Evolutionary conservation across 345 rosid species (phyloP).

Genomic region (Anastatica hierochuntica): DNA sequence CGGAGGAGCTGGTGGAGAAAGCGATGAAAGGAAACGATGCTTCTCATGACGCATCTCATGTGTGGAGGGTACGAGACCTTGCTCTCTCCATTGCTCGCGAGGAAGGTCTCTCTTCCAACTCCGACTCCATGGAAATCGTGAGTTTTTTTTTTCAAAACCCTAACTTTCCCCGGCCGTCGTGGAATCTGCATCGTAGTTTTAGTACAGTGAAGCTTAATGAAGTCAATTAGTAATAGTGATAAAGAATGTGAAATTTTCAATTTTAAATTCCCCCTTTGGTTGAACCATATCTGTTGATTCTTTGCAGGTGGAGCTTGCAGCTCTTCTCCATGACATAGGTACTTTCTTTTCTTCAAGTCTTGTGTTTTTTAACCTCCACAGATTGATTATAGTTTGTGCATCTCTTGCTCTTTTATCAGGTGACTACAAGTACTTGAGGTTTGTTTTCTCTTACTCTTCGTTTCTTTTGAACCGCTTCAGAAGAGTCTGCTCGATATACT

Average conservation of each 20-base stretch:
- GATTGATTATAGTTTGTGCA: not conserved
- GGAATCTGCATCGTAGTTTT: not conserved
- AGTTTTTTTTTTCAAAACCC: slow-evolving; percentile 5
- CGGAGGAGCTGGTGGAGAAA: slow-evolving; percentile 51
- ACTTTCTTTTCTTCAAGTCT: not conserved
- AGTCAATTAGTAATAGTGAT: not conserved
- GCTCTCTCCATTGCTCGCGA: slow-evolving; percentile 74
- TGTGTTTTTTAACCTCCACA: not conserved
- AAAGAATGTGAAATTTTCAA: not conserved
- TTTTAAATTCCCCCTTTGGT: no score
- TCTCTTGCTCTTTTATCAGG: slow-evolving; percentile 34
- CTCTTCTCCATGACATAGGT: slow-evolving; percentile 89
- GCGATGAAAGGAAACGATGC: slow-evolving; percentile 74
- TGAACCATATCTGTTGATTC: no score
- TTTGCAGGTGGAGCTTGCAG: slow-evolving; percentile 72
- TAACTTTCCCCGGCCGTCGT: not conserved
- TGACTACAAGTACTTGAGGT: slow-evolving; percentile 83
- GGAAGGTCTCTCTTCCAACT: slow-evolving; percentile 66
- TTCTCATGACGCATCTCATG: slow-evolving; percentile 73
- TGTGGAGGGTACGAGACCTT: slow-evolving; percentile 72
- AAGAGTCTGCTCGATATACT: no score
- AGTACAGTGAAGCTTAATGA: not conserved
- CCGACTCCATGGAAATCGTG: slow-evolving; percentile 73
- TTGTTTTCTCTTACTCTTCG: slow-evolving; percentile 15
- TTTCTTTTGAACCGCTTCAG: not conserved